Percentiles rank a stretch among this genome's conserved stretches.
Conservation (phyloP, 306 rosid species). For the Comarum palustre region DNA sequence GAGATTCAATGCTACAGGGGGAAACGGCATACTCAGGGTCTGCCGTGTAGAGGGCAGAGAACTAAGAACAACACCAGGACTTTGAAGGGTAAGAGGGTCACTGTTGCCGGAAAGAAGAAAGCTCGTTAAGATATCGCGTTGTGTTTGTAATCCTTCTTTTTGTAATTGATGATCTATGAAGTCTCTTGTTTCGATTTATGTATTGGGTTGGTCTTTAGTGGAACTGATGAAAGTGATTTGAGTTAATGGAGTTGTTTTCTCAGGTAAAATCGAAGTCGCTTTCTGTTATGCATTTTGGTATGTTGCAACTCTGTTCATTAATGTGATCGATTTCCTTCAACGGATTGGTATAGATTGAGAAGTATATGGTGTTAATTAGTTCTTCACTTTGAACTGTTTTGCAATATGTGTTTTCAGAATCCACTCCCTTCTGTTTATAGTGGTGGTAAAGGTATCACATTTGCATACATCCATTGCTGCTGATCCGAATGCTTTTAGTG, state of each 20-base stretch:
- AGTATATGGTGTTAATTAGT: too few relatives aligned
- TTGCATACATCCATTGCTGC: not conserved
- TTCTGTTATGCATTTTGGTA: not conserved
- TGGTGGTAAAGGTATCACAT: not conserved
- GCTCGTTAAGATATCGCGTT: conserved; percentile 24
- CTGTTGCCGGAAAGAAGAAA: conserved; percentile 89
- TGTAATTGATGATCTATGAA: not conserved
- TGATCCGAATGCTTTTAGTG: not conserved
- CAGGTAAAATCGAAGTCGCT: not conserved
- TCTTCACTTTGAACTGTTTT: not conserved
- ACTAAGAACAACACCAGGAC: conserved; percentile 92
- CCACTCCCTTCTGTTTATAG: not conserved
- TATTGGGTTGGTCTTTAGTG: not conserved
- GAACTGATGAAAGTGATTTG: not conserved
- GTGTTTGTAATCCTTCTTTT: not conserved
- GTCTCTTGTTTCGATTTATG: not conserved
- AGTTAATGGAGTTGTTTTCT: not conserved
- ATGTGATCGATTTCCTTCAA: not conserved
- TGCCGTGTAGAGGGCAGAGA: conserved; percentile 93
- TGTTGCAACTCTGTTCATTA: not conserved
- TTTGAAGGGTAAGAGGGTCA: conserved; percentile 83
- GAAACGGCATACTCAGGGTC: conserved; percentile 87
- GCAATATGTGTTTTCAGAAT: not conserved
- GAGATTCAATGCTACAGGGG: conserved; percentile 94
- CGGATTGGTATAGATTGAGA: not conserved